phyloP scores from a whole-genome alignment of 2,329 filamentous ascomycete species.

The Colletotrichum graminicola region DNA sequence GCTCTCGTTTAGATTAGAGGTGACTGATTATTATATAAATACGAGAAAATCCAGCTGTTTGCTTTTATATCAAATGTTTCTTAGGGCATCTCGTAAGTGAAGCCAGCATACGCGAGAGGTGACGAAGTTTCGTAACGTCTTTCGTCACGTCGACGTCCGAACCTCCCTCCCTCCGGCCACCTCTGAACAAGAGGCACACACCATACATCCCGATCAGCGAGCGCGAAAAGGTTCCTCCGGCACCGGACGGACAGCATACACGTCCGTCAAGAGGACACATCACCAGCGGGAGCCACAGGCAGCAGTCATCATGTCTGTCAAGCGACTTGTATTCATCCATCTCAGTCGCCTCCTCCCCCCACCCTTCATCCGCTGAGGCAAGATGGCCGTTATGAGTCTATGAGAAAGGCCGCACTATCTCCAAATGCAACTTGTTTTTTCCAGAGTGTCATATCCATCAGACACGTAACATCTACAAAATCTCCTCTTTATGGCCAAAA shows the following conservation, averaged over 20 bases:
- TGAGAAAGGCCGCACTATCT: background rate
- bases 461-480: background rate
- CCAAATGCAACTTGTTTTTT: background rate
- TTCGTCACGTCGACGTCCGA: too few species aligned
- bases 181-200: too few species aligned
- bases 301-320: background rate
- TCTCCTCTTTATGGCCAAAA: background rate
- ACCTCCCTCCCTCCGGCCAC: too few species aligned
- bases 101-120: too few species aligned
- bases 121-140: too few species aligned
- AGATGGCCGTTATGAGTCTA: constrained; percentile 2
- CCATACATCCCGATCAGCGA: too few species aligned
- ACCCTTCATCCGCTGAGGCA: background rate
- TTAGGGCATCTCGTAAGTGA: too few species aligned
- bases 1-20: too few species aligned
- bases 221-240: background rate
- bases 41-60: too few species aligned
- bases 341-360: background rate
- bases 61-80: too few species aligned
- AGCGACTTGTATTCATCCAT: constrained; percentile 7
- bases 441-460: background rate
- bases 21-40: too few species aligned
- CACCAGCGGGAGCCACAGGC: background rate
- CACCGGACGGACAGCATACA: background rate
- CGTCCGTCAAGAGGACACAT: background rate